Conservation (phyloP, 2,329 filamentous ascomycete genomes). For the Neofusicoccum sp. region DNA sequence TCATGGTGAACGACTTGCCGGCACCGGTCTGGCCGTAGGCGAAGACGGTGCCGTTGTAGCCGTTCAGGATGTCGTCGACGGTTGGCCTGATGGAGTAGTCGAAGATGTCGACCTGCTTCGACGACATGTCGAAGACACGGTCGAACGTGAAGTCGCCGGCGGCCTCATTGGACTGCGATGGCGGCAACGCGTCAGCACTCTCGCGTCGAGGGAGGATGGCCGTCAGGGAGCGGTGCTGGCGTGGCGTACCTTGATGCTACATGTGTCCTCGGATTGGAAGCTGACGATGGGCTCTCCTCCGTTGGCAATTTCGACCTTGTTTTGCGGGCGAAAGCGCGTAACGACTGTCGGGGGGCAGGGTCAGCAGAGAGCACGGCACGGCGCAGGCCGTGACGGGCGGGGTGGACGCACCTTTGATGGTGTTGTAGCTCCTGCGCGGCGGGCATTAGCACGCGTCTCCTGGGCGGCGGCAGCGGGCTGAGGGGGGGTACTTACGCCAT, state of each 20-base stretch:
- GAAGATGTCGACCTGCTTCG: constrained; percentile 89
- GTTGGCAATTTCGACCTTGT: constrained; percentile 85
- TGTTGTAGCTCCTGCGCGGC: constrained; percentile 41
- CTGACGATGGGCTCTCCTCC: constrained; percentile 89
- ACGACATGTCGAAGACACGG: constrained; percentile 92
- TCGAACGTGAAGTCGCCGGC: constrained; percentile 88
- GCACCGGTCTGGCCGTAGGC: constrained; percentile 98
- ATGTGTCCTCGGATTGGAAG: constrained; percentile 88
- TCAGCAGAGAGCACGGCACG: constrained; percentile 25
- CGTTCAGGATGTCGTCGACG: constrained; percentile 96
- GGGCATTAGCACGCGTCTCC: constrained; percentile 49
- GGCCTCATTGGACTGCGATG: constrained; percentile 71
- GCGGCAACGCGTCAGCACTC: constrained; percentile 18
- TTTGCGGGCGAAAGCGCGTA: constrained; percentile 95
- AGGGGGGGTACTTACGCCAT: constrained; percentile 37
- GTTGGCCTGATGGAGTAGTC: constrained; percentile 95
- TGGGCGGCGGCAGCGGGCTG: not conserved
- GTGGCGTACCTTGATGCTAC: constrained; percentile 70
- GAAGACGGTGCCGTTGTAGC: constrained; percentile 98
- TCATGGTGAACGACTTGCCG: constrained; percentile 99
- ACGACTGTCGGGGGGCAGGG: constrained; percentile 63
- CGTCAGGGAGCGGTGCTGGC: not conserved
- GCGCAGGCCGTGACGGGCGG: not conserved
- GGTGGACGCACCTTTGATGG: constrained; percentile 45
- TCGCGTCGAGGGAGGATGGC: not conserved